Conservation (phyloP, 192 early-diverging fungal genomes). For the Allomyces javanicus region DNA sequence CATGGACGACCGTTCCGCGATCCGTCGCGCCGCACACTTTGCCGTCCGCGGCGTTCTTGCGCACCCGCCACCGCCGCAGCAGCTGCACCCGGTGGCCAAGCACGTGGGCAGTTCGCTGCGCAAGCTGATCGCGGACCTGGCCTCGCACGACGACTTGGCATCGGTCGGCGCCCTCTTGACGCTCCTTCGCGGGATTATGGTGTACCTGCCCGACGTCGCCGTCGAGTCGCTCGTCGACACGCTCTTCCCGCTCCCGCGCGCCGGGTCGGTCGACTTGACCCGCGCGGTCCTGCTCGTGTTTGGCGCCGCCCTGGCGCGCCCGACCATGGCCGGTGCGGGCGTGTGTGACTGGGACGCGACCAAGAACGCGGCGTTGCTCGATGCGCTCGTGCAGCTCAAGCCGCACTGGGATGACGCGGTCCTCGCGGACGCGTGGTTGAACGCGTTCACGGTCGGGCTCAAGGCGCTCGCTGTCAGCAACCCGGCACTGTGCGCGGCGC, state of each 20-base stretch:
- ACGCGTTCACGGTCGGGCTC: neutral
- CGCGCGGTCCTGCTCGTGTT: neutral
- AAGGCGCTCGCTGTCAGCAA: neutral
- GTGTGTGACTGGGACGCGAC: neutral
- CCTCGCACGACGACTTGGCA: neutral
- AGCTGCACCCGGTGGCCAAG: constrained; percentile 50
- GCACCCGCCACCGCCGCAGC: constrained; percentile 47
- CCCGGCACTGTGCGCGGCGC: neutral
- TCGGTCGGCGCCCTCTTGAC: neutral
- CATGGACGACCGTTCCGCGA: constrained; percentile 67
- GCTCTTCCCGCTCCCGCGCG: neutral
- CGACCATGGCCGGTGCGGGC: neutral
- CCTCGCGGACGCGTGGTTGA: neutral
- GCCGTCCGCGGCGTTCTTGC: constrained; percentile 47
- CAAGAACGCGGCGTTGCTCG: neutral
- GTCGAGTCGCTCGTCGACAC: neutral
- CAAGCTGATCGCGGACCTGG: neutral
- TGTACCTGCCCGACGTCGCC: neutral
- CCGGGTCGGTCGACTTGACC: neutral
- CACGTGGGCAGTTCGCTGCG: neutral
- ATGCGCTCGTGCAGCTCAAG: neutral
- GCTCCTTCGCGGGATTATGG: neutral
- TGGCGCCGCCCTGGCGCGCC: neutral
- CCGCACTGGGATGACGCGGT: neutral
- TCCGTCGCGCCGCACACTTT: constrained; percentile 74